Evolutionary conservation across 345 rosid genomes (phyloP).

Genomic region (Eucalyptus brandiana): DNA sequence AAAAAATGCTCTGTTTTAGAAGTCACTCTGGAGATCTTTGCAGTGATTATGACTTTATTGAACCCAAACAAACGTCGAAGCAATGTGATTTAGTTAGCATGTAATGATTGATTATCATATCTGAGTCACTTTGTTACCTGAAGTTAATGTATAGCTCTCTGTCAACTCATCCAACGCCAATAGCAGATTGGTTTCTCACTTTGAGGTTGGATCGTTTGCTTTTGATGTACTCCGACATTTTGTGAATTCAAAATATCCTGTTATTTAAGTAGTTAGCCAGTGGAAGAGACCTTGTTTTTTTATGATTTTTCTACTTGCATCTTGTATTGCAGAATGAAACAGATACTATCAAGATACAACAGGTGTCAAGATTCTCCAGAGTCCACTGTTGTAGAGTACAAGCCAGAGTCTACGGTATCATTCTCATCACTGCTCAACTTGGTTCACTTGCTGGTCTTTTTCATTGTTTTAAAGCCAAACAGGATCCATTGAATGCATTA

Average conservation of each 20-base stretch:
- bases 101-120: neutral
- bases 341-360: slow-evolving; percentile 56
- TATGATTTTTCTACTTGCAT: neutral
- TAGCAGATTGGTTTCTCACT: neutral
- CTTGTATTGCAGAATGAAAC: slow-evolving; percentile 50
- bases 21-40: neutral
- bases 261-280: neutral
- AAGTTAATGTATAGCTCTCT: neutral
- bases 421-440: neutral
- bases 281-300: neutral
- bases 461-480: neutral
- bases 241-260: neutral
- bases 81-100: neutral
- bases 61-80: neutral
- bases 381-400: slow-evolving; percentile 21
- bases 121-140: neutral
- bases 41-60: neutral
- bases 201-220: neutral
- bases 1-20: neutral
- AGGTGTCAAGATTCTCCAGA: slow-evolving; percentile 42
- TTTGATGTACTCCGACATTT: neutral
- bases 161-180: neutral
- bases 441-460: neutral
- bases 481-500: neutral
- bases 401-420: slow-evolving; percentile 11